Conservation (phyloP, 352 stramenopile genomes). For the Peronosclerospora sorghi region DNA sequence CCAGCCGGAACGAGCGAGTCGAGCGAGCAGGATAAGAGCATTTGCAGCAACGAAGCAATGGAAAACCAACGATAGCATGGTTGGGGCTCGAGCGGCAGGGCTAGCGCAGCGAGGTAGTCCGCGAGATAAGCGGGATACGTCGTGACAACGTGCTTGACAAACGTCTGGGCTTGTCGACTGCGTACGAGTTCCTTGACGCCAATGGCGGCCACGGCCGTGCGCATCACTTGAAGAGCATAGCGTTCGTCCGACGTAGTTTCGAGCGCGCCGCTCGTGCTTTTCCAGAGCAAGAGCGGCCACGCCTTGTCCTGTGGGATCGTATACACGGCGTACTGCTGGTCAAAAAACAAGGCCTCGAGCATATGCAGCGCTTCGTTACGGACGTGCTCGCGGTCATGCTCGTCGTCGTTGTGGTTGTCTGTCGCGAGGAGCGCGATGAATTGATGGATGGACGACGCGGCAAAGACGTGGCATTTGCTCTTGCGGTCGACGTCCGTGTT, state of each 20-base stretch:
- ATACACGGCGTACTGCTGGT: constrained; percentile 43
- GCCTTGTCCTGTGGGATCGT: constrained; percentile 29
- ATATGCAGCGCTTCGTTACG: constrained; percentile 27
- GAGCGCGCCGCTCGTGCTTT: constrained; percentile 10
- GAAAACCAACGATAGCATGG: constrained; percentile 72
- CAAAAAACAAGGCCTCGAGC: constrained; percentile 53
- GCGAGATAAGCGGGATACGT: constrained; percentile 51
- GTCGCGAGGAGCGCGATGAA: constrained; percentile 52
- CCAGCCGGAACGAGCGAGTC: constrained; percentile 21
- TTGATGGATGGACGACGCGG: constrained; percentile 48
- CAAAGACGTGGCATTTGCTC: constrained; percentile 53
- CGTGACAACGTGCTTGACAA: constrained; percentile 45
- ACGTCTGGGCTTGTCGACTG: constrained; percentile 32
- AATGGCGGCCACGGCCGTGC: constrained; percentile 48
- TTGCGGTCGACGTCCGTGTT: constrained; percentile 43
- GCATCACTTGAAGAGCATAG: constrained; percentile 52
- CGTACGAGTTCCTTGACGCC: constrained; percentile 52
- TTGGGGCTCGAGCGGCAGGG: constrained; percentile 63
- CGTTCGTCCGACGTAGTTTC: constrained; percentile 30
- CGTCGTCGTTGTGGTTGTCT: constrained; percentile 34
- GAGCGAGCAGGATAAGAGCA: constrained; percentile 44
- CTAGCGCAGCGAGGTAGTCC: constrained; percentile 46
- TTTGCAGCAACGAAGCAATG: constrained; percentile 56
- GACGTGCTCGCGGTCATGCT: too few species aligned
- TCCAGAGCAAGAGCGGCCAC: constrained; percentile 34